Percentiles rank a stretch among this genome's conserved stretches.
These are phyloP conservation scores for Serendipita sp. DNA, from an alignment of 1,284 basidiomycete genomes.

Conservation along the genomic window DNA sequence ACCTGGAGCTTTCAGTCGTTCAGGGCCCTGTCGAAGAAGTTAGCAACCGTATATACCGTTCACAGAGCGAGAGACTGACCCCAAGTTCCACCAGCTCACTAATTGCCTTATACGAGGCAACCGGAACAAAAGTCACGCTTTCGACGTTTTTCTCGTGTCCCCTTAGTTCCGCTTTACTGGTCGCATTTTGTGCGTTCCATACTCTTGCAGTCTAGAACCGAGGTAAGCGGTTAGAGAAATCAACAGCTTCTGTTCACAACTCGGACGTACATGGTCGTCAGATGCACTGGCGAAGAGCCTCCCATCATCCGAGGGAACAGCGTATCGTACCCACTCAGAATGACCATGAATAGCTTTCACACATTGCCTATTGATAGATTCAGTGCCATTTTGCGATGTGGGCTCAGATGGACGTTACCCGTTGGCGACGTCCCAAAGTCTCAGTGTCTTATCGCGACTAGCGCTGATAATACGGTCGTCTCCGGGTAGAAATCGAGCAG, in stretches of 20 bases:
- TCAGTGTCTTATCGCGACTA: conserved; percentile 75
- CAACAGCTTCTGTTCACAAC: conserved; percentile 14
- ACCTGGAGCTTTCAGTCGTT: conserved; percentile 22
- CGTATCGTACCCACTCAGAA: conserved; percentile 56
- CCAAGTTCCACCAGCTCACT: conserved; percentile 63
- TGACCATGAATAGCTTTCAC: conserved; percentile 48
- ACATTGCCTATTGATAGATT: conserved; percentile 31
- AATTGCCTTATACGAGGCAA: conserved; percentile 57
- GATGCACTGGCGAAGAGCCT: conserved; percentile 64
- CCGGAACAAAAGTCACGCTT: conserved; percentile 69
- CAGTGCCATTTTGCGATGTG: neutral
- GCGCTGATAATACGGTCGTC: conserved; percentile 75
- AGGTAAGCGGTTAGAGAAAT: conserved; percentile 7
- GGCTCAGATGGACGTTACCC: conserved; percentile 35
- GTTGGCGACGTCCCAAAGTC: conserved; percentile 74
- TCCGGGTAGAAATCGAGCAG: conserved; percentile 70
- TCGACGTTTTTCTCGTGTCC: conserved; percentile 85
- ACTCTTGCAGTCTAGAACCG: conserved; percentile 57
- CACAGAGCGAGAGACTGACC: conserved; percentile 24
- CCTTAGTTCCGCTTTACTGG: conserved; percentile 68
- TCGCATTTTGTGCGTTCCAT: conserved; percentile 64
- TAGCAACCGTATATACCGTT: neutral
- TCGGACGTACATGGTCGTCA: conserved; percentile 56
- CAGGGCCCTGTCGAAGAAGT: conserved; percentile 8
- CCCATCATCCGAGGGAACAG: conserved; percentile 63